phyloP scores from a whole-genome alignment of 257 asterid genomes.

The Capsicum rhomboideum region DNA sequence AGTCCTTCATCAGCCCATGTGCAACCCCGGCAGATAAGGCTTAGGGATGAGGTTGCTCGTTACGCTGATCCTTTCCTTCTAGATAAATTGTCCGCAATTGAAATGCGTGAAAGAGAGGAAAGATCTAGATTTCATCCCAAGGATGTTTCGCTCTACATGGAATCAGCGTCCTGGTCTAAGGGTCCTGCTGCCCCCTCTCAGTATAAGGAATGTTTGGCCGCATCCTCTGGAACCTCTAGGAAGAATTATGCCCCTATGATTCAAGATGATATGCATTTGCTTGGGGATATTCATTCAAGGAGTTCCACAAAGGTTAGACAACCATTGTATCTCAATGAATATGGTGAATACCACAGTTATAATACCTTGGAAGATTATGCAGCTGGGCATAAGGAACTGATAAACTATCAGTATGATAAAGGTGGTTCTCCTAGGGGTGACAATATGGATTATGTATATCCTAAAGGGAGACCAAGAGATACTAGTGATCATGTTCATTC shows the following conservation, averaged over 20 bases:
- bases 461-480: not conserved
- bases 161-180: constrained; percentile 3
- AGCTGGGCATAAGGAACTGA: constrained; percentile 2
- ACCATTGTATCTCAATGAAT: not conserved
- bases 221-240: constrained; percentile 10
- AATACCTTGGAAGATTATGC: not conserved
- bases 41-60: not conserved
- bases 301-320: not conserved
- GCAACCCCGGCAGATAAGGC: not conserved
- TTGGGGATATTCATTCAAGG: not conserved
- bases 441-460: constrained; percentile 4
- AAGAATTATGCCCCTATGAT: constrained; percentile 1
- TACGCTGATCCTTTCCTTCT: constrained; percentile 15
- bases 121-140: not conserved
- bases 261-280: constrained; percentile 5
- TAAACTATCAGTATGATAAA: constrained; percentile 1
- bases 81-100: constrained; percentile 7
- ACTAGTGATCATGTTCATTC: constrained; percentile 2
- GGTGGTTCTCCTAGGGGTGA: not conserved
- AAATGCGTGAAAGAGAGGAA: constrained; percentile 10
- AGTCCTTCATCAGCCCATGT: not conserved
- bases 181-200: not conserved
- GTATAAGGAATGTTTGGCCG: constrained; percentile 1
- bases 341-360: constrained; percentile 3
- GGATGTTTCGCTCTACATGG: not conserved